Evolutionary conservation across 352 stramenopile genomes (phyloP), one percentile per base, ranked within the genome.

Genomic region (Phytophthora podocarpi): DNA sequence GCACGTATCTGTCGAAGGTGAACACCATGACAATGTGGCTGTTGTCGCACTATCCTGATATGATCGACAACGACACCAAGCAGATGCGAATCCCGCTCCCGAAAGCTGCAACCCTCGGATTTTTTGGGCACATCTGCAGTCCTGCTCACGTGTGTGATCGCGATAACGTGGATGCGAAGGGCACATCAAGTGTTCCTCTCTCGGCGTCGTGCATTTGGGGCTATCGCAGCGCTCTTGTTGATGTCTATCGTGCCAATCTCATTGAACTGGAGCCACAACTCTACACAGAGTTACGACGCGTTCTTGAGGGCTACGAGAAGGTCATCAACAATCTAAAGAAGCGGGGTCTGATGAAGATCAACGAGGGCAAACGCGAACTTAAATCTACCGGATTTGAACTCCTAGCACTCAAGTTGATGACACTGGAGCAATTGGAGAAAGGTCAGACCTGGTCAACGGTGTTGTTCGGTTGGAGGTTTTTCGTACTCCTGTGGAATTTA

Each of bases 401-500:
- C 2, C 20, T 55, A 1, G 37, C 32, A 16, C 9, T 41, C 21
- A 45, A 55, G 16, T 15, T 46, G 21, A 55, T 55, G 47, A 45
- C 31, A 35, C 4, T 45, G 5, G 15, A 23, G 11, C 31, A 24
- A 45, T 11, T 0, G n/a, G n/a, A n/a, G n/a, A 45, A 27, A 55
- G 32, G 23, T 13, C 32, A 55, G 16, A 5, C 31, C 0, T 55
- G 31, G 32, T 0, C 20, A 1, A 46, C 34, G 4, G 34, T 45
- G 4, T n/a, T 45, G 13, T 55, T 55, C 15, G 32, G 34, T 3
- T 55, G 47, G 32, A 35, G 47, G 7, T 45, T 24, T 24, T 45
- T 55, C 12, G 21, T 55, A 4, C 15, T 45, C 15, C 24, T 45
- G 47, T 46, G 47, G 47, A 55, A 55, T 45, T 15, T 55, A n/a